A percentile compares a stretch with the other conserved stretches of the same genome.
These are phyloP conservation scores for Pleurozium schreberi DNA, from an alignment of 225 moss, liverwort and hornwort genomes.

Conservation along the genomic window DNA sequence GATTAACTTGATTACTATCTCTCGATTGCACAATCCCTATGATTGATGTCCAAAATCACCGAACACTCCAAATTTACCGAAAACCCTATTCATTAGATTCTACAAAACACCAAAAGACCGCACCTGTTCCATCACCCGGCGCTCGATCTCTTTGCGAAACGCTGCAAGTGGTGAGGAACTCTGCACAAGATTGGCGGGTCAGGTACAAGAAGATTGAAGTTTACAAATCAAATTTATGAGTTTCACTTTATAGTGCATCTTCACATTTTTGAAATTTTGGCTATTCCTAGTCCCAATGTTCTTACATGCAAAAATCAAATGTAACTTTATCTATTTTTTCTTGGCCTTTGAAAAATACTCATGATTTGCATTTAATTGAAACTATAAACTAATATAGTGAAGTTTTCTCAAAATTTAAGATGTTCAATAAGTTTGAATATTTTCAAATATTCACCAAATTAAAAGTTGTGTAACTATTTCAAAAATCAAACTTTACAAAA, in stretches of 20 bases:
- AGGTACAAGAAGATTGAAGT: not conserved
- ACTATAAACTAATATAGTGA: too few relatives aligned
- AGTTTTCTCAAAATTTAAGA: not conserved
- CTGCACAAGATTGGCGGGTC: conserved; percentile 20
- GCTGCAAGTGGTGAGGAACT: conserved; percentile 81
- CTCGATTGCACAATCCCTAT: not conserved
- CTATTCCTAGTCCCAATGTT: not conserved
- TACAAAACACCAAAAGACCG: not conserved
- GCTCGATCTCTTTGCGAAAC: conserved; percentile 91
- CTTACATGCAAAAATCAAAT: not conserved
- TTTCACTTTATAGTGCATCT: not conserved
- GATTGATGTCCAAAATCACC: not conserved
- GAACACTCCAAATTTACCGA: not conserved
- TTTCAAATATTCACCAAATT: not conserved
- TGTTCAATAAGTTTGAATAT: not conserved
- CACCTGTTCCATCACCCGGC: conserved; percentile 94
- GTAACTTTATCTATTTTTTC: not conserved
- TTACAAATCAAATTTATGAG: not conserved
- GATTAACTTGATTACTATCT: not conserved
- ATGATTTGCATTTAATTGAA: not conserved
- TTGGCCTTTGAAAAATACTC: not conserved
- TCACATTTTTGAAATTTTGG: too few relatives aligned
- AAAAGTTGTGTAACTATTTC: not conserved
- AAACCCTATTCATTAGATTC: not conserved
- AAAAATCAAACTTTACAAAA: not conserved